phyloP scores from a whole-genome alignment of 1,284 basidiomycete genomes.

The Fomitopsis betulina region DNA sequence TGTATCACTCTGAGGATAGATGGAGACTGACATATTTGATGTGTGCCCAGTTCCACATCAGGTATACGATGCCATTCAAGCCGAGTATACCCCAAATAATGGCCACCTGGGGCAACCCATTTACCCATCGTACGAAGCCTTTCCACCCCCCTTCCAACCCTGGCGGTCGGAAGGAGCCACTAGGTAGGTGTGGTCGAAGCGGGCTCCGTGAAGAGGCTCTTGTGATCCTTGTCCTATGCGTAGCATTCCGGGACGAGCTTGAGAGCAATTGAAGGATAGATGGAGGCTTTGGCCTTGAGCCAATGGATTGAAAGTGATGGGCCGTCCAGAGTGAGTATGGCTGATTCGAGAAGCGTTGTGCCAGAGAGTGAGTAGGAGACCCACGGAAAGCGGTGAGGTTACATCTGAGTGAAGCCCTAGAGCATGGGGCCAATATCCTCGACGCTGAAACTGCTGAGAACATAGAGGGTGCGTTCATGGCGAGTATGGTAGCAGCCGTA shows the following conservation, averaged over 20 bases:
- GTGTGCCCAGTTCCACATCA: conserved; percentile 36
- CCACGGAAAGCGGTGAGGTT: neutral
- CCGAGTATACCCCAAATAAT: conserved; percentile 44
- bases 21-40: conserved; percentile 32
- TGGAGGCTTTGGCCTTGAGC: neutral
- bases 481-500: neutral
- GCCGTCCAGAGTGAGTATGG: neutral
- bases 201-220: conserved; percentile 6
- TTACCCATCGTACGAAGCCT: conserved; percentile 23
- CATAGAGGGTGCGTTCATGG: neutral
- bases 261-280: conserved; percentile 18
- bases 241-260: conserved; percentile 17
- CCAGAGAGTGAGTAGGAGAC: neutral
- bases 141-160: conserved; percentile 18
- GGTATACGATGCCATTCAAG: conserved; percentile 40
- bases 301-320: neutral
- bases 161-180: conserved; percentile 5
- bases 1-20: neutral
- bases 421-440: neutral
- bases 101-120: conserved; percentile 31
- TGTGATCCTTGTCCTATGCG: conserved; percentile 17
- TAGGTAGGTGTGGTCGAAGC: neutral
- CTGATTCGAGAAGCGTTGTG: neutral
- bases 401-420: neutral
- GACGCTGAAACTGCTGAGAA: neutral